phyloP scores from a whole-genome alignment of 2,329 filamentous ascomycete genomes.

The Sporothrix protearum region DNA sequence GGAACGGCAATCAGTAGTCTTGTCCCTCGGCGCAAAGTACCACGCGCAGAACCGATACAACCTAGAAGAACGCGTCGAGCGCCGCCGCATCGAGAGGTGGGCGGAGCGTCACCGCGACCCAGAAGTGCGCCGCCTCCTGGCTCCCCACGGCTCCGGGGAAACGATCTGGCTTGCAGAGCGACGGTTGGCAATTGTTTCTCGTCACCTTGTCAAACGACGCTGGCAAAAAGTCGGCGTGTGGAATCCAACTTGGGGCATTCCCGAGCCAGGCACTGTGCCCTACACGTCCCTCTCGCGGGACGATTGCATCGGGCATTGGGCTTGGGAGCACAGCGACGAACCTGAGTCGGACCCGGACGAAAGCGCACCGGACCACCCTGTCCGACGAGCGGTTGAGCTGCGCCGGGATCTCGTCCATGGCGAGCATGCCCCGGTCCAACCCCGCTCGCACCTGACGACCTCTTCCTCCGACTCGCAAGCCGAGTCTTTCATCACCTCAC shows the following conservation, averaged over 20 bases:
- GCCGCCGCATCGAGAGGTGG: neutral
- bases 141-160: neutral
- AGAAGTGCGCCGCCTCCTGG: neutral
- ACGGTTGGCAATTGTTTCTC: neutral
- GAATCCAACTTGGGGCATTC: neutral
- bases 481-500: neutral
- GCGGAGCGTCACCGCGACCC: neutral
- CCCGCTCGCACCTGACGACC: neutral
- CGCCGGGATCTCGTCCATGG: neutral
- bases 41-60: neutral
- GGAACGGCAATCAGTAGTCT: neutral
- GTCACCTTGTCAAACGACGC: neutral
- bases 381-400: neutral
- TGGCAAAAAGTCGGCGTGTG: conserved; percentile 7
- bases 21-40: neutral
- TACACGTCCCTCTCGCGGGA: neutral
- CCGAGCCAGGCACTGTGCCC: neutral
- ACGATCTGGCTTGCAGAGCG: neutral
- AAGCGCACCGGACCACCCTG: neutral
- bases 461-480: neutral
- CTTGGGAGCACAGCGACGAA: neutral
- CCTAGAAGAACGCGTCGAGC: neutral
- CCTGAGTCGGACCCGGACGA: too few relatives aligned
- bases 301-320: neutral
- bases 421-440: neutral